Conservation (phyloP, 352 stramenopile species). For the Peronospora farinosa region DNA sequence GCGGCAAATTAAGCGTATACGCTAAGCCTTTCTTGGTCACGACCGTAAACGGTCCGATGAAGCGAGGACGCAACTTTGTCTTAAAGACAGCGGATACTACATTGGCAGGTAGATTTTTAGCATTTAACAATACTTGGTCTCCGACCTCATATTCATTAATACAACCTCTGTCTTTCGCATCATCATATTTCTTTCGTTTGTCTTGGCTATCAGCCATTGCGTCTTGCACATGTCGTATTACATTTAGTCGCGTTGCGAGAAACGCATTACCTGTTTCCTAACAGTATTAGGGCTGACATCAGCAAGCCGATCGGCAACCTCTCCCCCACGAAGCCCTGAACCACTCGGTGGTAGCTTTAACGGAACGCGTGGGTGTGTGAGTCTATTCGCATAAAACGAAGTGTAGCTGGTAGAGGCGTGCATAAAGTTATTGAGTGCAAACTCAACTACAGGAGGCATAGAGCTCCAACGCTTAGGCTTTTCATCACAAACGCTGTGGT, state of each 20-base stretch:
- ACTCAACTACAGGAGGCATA: not conserved
- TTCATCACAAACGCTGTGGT: not conserved
- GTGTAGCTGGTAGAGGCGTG: not conserved
- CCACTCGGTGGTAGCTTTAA: not conserved
- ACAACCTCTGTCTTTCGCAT: not conserved
- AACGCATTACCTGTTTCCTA: not conserved
- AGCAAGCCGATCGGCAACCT: not conserved
- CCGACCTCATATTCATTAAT: not conserved
- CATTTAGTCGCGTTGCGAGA: no score
- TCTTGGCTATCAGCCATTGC: no score
- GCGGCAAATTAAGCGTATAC: not conserved
- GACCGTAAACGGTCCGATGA: not conserved
- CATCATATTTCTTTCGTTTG: not conserved
- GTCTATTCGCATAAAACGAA: not conserved
- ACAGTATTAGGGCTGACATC: not conserved
- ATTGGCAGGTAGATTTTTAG: no score
- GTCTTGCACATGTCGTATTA: no score
- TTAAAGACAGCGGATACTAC: no score
- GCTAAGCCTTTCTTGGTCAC: not conserved
- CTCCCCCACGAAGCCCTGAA: no score
- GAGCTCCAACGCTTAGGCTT: not conserved
- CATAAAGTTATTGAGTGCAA: no score
- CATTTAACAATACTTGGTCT: no score
- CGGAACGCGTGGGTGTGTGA: not conserved
- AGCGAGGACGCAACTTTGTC: not conserved